Percentiles rank a stretch among this genome's conserved stretches.
Conservation (phyloP, 2,329 filamentous ascomycete species). For the Aspergillus amoenus region DNA sequence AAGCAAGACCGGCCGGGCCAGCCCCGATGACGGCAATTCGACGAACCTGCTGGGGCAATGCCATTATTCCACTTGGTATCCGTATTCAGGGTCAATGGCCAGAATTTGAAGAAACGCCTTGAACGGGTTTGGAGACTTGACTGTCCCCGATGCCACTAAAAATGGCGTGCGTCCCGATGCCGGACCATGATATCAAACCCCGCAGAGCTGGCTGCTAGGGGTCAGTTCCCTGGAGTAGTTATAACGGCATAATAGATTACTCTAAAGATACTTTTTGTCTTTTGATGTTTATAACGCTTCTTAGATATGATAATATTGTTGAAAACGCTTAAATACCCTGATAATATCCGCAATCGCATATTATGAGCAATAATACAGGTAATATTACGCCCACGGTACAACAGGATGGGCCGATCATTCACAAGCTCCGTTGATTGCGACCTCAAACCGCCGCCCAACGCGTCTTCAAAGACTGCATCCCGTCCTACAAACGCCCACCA, state of each 20-base stretch:
- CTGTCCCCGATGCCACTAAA: neutral
- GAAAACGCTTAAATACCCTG: neutral
- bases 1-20: conserved; percentile 74
- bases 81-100: neutral
- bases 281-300: neutral
- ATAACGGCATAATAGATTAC: neutral
- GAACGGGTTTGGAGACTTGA: neutral
- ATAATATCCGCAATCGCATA: neutral
- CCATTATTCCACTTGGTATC: conserved; percentile 15
- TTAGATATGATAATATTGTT: neutral
- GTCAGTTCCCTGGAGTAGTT: neutral
- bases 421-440: conserved; percentile 1
- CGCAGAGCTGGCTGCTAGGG: neutral
- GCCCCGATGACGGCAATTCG: conserved; percentile 76
- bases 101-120: neutral
- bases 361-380: neutral
- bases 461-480: neutral
- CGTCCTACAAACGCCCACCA: neutral
- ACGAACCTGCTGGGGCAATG: conserved; percentile 25
- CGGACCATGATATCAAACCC: neutral
- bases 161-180: conserved; percentile 3
- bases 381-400: conserved; percentile 18
- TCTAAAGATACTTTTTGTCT: neutral
- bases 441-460: conserved; percentile 5
- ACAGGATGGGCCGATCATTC: neutral